Conservation (phyloP, 352 stramenopile species). For the Pythium aristosporum region DNA sequence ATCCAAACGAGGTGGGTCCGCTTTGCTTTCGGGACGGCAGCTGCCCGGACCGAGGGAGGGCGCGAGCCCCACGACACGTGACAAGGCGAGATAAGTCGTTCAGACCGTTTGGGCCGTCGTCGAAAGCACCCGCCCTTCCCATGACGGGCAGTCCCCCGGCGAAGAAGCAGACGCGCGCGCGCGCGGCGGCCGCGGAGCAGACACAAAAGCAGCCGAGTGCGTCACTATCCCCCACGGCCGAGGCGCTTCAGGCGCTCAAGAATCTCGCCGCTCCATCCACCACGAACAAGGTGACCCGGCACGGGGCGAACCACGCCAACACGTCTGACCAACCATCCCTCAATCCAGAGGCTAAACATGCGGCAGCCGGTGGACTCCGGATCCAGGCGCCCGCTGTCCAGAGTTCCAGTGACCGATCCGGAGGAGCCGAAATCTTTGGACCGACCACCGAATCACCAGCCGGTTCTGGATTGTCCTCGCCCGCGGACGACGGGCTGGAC, state of each 20-base stretch:
- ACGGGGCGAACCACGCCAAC: neutral
- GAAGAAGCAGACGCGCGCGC: conserved; percentile 1
- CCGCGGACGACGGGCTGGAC: conserved; percentile 34
- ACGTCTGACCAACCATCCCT: neutral
- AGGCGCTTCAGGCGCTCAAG: conserved; percentile 29
- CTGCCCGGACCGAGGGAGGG: neutral
- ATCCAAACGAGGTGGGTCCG: conserved; percentile 11
- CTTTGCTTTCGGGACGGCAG: conserved; percentile 8
- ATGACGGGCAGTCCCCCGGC: conserved; percentile 1
- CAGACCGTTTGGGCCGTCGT: neutral
- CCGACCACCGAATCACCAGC: conserved; percentile 22
- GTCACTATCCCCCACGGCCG: conserved; percentile 11
- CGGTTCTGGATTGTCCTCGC: conserved; percentile 34
- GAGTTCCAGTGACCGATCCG: neutral
- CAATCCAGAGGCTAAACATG: neutral
- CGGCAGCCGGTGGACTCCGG: conserved; percentile 5
- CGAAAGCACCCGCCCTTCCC: neutral
- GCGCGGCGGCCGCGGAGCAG: neutral
- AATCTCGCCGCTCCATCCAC: conserved; percentile 3
- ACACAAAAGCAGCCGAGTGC: neutral
- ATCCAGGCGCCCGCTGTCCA: conserved; percentile 22
- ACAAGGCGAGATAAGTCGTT: neutral
- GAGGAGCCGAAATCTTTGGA: neutral
- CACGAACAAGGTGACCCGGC: neutral
- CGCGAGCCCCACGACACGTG: neutral